Conservation (phyloP, 805 yeast species). For the Debaryomyces hansenii region DNA sequence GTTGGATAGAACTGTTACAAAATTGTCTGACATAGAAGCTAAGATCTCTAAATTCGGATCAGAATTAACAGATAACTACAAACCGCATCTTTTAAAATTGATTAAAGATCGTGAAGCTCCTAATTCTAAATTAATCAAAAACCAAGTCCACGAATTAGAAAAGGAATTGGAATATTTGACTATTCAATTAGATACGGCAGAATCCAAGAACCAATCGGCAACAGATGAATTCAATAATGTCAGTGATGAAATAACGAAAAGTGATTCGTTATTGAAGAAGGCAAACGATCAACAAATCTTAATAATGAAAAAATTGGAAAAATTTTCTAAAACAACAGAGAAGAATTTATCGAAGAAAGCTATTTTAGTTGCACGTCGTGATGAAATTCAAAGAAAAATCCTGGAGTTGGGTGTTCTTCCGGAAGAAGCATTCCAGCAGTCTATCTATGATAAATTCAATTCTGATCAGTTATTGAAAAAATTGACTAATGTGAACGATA, state of each 20-base stretch:
- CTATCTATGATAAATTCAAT: constrained; percentile 38
- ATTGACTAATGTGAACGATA: constrained; percentile 55
- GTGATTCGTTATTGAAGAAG: constrained; percentile 43
- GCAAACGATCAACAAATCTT: constrained; percentile 59
- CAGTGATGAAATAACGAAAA: constrained; percentile 26
- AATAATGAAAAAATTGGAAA: constrained; percentile 56
- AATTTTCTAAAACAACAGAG: constrained; percentile 63
- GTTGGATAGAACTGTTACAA: constrained; percentile 40
- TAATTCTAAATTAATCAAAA: constrained; percentile 13
- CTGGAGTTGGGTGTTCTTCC: constrained; percentile 88
- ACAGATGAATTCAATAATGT: constrained; percentile 26
- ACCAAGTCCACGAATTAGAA: constrained; percentile 16
- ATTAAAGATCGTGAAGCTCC: constrained; percentile 16
- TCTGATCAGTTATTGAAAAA: constrained; percentile 55
- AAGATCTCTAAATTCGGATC: constrained; percentile 48
- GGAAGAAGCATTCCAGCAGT: constrained; percentile 67
- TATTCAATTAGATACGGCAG: constrained; percentile 27
- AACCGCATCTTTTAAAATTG: constrained; percentile 43
- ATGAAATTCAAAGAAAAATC: constrained; percentile 69
- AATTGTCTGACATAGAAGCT: constrained; percentile 47
- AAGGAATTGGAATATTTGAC: constrained; percentile 23
- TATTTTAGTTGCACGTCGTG: constrained; percentile 58
- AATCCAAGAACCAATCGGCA: constrained; percentile 25
- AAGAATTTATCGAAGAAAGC: constrained; percentile 62
- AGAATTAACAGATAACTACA: constrained; percentile 57